Conservation (phyloP, 1,139 yeast species). For the Debaryomyces udenii region DNA sequence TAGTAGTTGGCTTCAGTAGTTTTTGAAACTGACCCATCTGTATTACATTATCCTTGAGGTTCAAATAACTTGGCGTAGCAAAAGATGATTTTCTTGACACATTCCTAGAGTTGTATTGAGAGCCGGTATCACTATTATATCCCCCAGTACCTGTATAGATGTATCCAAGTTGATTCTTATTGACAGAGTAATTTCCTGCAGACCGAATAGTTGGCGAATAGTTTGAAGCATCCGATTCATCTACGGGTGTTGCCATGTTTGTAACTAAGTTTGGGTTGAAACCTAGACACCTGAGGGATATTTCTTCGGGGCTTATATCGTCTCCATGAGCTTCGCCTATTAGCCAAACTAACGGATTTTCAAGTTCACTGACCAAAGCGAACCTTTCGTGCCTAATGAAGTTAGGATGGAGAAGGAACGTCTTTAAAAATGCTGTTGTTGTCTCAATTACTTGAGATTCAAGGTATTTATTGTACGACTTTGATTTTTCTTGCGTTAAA, state of each 20-base stretch:
- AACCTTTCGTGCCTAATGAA: conserved; percentile 32
- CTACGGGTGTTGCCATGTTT: not conserved
- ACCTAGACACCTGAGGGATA: conserved; percentile 35
- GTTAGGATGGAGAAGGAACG: conserved; percentile 53
- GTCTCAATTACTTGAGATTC: conserved; percentile 13
- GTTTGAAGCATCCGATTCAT: not conserved
- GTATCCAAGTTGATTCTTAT: not conserved
- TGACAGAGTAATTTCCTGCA: not conserved
- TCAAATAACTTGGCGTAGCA: conserved; percentile 29
- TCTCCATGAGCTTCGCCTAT: conserved; percentile 21
- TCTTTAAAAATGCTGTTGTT: conserved; percentile 18
- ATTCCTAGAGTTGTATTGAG: conserved; percentile 13
- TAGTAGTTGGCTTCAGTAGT: conserved; percentile 21
- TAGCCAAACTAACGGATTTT: conserved; percentile 42
- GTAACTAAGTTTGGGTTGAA: conserved; percentile 28
- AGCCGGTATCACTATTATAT: conserved; percentile 6
- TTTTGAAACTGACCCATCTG: conserved; percentile 16
- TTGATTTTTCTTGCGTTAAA: conserved; percentile 9
- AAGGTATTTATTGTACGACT: conserved; percentile 14
- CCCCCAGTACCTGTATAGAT: conserved; percentile 8
- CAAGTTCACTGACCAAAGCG: conserved; percentile 43
- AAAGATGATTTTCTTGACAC: conserved; percentile 32
- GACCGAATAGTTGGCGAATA: not conserved
- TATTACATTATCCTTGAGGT: conserved; percentile 19
- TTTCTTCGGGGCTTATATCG: conserved; percentile 34